Percentiles rank a stretch among this genome's conserved stretches.
Evolutionary conservation across 2,329 filamentous ascomycete genomes (phyloP).

Genomic region (Pyrenophora seminiperda): DNA sequence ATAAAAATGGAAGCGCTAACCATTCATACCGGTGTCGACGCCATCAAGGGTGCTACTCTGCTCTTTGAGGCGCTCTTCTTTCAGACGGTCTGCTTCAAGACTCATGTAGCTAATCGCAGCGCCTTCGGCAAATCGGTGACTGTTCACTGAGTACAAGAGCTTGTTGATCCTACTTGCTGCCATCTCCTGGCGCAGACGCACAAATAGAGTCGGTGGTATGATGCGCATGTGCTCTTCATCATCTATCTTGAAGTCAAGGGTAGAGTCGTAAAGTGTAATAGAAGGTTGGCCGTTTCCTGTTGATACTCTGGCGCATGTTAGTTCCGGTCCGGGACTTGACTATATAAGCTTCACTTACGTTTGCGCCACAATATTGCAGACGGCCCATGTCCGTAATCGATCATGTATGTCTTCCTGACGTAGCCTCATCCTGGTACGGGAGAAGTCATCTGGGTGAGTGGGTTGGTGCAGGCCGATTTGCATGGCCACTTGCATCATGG

Average conservation of each 20-base stretch:
- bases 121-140: constrained; percentile 37
- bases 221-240: constrained; percentile 47
- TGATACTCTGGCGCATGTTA: constrained; percentile 62
- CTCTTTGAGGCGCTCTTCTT: constrained; percentile 39
- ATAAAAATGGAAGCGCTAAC: not conserved
- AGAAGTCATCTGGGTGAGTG: constrained; percentile 83
- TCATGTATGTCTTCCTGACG: constrained; percentile 81
- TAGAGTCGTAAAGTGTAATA: constrained; percentile 78
- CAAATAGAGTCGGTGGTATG: constrained; percentile 43
- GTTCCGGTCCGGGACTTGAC: constrained; percentile 14
- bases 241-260: constrained; percentile 54
- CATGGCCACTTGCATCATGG: constrained; percentile 87
- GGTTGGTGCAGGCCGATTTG: constrained; percentile 82
- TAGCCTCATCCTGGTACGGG: constrained; percentile 72
- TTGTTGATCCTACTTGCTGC: constrained; percentile 47
- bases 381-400: constrained; percentile 79
- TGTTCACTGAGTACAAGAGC: constrained; percentile 44
- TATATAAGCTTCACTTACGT: constrained; percentile 51
- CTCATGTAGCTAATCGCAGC: constrained; percentile 43
- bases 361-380: constrained; percentile 83
- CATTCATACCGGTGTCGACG: constrained; percentile 38
- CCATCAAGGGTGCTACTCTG: constrained; percentile 36
- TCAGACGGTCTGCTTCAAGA: constrained; percentile 44
- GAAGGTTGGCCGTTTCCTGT: constrained; percentile 83
- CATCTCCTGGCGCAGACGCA: constrained; percentile 47